Base-by-base conservation (phyloP, 139 green algal genomes). In the Pedinophyceae sp. region DNA sequence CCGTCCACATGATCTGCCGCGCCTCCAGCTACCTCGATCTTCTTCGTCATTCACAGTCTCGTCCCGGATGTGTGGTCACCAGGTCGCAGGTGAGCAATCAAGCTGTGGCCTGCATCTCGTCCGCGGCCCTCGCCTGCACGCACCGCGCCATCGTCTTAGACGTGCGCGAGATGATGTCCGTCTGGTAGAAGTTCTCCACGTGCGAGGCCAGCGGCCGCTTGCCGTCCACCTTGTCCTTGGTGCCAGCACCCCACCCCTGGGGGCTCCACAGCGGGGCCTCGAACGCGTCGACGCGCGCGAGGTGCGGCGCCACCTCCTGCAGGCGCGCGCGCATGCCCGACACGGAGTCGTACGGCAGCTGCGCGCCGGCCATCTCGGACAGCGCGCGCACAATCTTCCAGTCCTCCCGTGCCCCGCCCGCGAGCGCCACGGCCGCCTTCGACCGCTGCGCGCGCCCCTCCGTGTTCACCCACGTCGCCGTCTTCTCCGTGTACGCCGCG, bases 161-260 rank as follows among this genome's bases (percentile, higher is more conserved):
- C 16, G 83, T 78, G 18, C 92, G 68, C 34, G 64, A 83, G 61
- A 99, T 90, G 51, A 73, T 76, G 61, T 99, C 91, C 0, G 92
- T 98, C 87, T 90, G 86, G 77, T 89, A 99, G 56, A 95, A 98
- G 72, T 98, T 86, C 18, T 68, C 27, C 3, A 97, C 76, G 41
- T 62, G 58, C 22, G 59, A 82, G 52, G 47, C 46, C 50, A 97
- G 75, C 4, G 77, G 66, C 17, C n/a, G n/a, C n/a, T 46, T 41
- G n/a, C 26, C 34, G 10, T 25, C 27, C 41, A 52, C 60, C 48
- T 61, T 56, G n/a, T 58, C 60, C 17, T 46, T n/a, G 1, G 54
- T 58, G n/a, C n/a, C n/a, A n/a, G n/a, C n/a, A n/a, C n/a, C n/a
- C n/a, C n/a, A n/a, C n/a, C n/a, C n/a, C n/a, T n/a, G n/a, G n/a